Base-by-base conservation (phyloP, 208 protist genomes). In the Leptomonas pyrrhocoris region DNA sequence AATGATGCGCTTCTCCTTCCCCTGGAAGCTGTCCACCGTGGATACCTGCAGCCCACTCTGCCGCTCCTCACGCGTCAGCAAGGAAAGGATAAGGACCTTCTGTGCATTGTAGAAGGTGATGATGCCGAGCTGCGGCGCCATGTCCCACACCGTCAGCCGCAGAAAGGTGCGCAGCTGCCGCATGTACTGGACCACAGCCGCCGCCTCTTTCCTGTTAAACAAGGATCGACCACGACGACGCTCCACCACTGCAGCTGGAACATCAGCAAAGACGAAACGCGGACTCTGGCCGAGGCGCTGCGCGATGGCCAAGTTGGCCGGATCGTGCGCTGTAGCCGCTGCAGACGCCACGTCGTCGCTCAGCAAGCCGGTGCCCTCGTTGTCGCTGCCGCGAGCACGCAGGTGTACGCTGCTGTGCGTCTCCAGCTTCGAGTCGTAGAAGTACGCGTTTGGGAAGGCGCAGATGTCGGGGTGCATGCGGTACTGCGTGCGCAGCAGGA, bases 11-110 rank as follows among this genome's bases (percentile, higher is more conserved):
- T 96, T 97, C 79, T 98, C 96, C 56, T 92, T 90, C 2, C 96
- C 96, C 74, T 98, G 94, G 64, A 97, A 98, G 61, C 90, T 93
- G 80, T 98, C 96, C 27, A 98, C 94, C 1, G 96, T 94, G 9
- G 85, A 74, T 9, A 98, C 68, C 77, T 96, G 84, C 59, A 97
- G 23, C n/a, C 73, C 79, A 34, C 77, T 83, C 5, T 61, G 46
- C 28, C 70, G 62, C 68, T 96, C 92, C 57, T 91, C 84, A 11
- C 15, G 49, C 21, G 80, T 78, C 27, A 96, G 63, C 27, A 68
- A 12, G 28, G 53, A 57, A 9, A 77, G 23, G 43, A 96, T 89
- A 2, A 79, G 54, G 11, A 84, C 71, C 21, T 65, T 73, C 78
- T 96, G 92, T 27, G 85, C 85, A 16, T 73, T 75, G 67, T 96